A percentile compares a stretch with the other conserved stretches of the same genome.
Evolutionary conservation across 2,329 filamentous ascomycete genomes (phyloP).

Genomic region (Niveomyces coronatus): DNA sequence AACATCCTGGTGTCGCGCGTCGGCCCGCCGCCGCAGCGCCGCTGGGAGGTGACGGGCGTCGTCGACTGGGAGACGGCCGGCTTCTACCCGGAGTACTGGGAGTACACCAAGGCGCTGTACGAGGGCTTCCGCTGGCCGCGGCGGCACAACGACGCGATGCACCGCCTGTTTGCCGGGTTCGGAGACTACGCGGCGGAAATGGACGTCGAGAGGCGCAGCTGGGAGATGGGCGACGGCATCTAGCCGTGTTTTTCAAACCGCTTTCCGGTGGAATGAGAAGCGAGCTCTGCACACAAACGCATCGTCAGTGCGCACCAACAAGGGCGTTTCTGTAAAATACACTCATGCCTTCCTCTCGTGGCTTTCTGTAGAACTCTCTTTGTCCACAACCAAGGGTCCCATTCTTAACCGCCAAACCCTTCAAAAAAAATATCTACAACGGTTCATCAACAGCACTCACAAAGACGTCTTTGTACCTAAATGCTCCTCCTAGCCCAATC

Average conservation of each 20-base stretch:
- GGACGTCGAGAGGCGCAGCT: constrained; percentile 14
- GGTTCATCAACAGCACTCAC: no score
- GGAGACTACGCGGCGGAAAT: constrained; percentile 15
- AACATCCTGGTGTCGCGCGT: constrained; percentile 22
- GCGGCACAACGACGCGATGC: constrained; percentile 12
- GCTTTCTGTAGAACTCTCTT: no score
- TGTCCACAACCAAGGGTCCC: no score
- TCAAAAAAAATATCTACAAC: no score
- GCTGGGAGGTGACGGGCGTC: constrained; percentile 24
- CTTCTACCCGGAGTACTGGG: constrained; percentile 35
- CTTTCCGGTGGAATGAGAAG: not conserved
- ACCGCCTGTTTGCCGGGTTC: constrained; percentile 13
- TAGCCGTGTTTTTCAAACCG: not conserved
- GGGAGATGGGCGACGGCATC: constrained; percentile 12
- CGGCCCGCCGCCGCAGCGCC: not conserved
- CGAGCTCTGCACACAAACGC: not conserved
- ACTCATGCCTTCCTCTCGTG: no score
- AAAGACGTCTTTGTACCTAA: no score
- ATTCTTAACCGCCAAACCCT: no score
- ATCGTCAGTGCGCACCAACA: no score
- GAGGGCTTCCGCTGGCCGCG: constrained; percentile 13
- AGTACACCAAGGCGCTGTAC: constrained; percentile 22
- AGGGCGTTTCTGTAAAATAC: no score
- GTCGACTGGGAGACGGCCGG: constrained; percentile 38
- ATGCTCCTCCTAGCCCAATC: no score